Base-by-base conservation (phyloP, 345 rosid genomes). In the Excoecaria cochinchinensis region DNA sequence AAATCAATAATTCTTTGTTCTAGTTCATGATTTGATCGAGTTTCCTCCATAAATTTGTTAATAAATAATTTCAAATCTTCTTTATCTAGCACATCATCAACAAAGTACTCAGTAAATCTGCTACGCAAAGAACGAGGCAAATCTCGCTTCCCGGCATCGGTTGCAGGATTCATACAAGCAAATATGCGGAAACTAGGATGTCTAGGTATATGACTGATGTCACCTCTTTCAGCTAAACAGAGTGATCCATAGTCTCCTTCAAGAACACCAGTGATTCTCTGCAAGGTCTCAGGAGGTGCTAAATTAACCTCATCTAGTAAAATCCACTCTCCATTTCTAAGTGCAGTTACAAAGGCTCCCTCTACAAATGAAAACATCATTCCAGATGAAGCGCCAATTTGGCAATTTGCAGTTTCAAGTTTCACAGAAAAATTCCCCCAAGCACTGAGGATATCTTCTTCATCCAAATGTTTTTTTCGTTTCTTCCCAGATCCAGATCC, bases 151-250 rank as follows among this genome's bases (percentile, higher is more conserved):
- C 99, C 99, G 77, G 99, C 98, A 89, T 95, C 99, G 62, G 95
- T 95, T 81, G 98, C 99, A 31, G 99, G 99, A 85, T 95, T 95
- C 99, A 95, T 95, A 70, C 99, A 92, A 21, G 96, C 91, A 89
- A 92, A 95, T 75, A 92, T 78, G 50, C 97, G 95, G 67, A 95
- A 95, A 81, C 82, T 81, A 62, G 86, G 82, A 86, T 95, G 92
- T 82, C 98, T 88, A 60, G 82, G 81, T 76, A 95, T 83, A 77
- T 86, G 83, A 78, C 81, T 81, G 59, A 79, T 84, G 86, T 95
- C 99, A 75, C 98, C 99, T 77, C 95, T 89, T 88, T 95, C 99
- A 77, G 99, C 94, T 74, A 95, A 85, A 87, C 97, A 93, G 71
- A 95, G 90, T 38, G 98, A 92, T 67, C 97, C 94, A 70, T 77